A percentile compares a stretch with the other conserved stretches of the same genome.
These are phyloP conservation scores for Phallus indusiatus DNA, from an alignment of 768 basidiomycete genomes.

Conservation along the genomic window DNA sequence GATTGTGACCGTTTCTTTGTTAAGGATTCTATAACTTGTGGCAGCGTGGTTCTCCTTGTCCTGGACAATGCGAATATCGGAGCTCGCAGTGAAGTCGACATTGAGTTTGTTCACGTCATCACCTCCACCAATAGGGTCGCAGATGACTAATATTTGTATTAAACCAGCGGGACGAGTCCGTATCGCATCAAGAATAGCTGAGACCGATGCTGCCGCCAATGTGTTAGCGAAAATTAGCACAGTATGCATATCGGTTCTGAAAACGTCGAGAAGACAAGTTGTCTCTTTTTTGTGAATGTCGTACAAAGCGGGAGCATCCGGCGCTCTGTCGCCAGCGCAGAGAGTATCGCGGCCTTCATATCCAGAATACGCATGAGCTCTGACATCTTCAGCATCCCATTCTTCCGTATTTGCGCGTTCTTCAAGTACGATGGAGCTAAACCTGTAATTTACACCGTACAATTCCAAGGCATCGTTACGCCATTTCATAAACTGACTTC, in stretches of 20 bases:
- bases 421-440: slow-evolving; percentile 39
- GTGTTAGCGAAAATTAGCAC: slow-evolving; percentile 28
- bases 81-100: no score
- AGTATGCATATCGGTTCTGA: slow-evolving; percentile 28
- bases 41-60: neutral
- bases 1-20: neutral
- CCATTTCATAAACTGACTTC: neutral
- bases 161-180: neutral
- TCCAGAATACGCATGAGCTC: slow-evolving; percentile 4
- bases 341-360: slow-evolving; percentile 8
- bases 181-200: neutral
- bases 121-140: neutral
- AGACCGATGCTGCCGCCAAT: slow-evolving; percentile 13
- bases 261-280: slow-evolving; percentile 21
- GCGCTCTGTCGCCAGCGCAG: slow-evolving; percentile 38
- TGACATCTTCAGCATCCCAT: slow-evolving; percentile 11
- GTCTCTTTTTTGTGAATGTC: slow-evolving; percentile 10
- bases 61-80: neutral
- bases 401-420: slow-evolving; percentile 21
- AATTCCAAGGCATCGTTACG: slow-evolving; percentile 16
- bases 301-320: slow-evolving; percentile 30
- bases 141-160: neutral
- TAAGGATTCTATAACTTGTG: neutral
- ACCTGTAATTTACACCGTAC: slow-evolving; percentile 46
- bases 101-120: neutral